phyloP scores from a whole-genome alignment of 192 early-diverging fungal species.

The Mortierella antarctica region DNA sequence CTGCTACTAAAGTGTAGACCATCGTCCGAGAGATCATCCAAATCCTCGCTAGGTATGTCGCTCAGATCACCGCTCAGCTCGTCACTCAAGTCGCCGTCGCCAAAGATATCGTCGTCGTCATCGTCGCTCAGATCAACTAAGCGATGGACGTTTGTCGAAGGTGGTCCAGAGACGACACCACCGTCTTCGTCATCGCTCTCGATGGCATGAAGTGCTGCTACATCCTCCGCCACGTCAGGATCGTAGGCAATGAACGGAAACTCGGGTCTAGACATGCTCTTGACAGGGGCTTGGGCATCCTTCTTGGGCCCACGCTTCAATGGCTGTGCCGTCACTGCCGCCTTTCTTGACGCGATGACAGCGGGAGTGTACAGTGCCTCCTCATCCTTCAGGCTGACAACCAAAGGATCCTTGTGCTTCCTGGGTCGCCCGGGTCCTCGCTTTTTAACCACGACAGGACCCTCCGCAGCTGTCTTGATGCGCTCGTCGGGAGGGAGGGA shows the following conservation, averaged over 20 bases:
- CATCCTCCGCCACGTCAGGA: slow-evolving; percentile 36
- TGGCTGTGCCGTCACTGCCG: not conserved
- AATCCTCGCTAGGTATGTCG: slow-evolving; percentile 43
- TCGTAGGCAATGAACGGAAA: slow-evolving; percentile 33
- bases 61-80: slow-evolving; percentile 50
- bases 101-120: slow-evolving; percentile 33
- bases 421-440: slow-evolving; percentile 37
- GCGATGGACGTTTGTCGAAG: too few relatives aligned
- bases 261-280: slow-evolving; percentile 3
- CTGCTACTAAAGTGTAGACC: slow-evolving; percentile 26
- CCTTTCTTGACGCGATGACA: slow-evolving; percentile 2
- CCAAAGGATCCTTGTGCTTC: slow-evolving; percentile 37
- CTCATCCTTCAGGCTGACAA: slow-evolving; percentile 44
- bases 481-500: not conserved
- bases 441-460: slow-evolving; percentile 9
- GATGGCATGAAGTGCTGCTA: slow-evolving; percentile 11
- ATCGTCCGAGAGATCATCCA: slow-evolving; percentile 45
- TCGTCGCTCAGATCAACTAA: not conserved
- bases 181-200: not conserved
- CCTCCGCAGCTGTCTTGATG: not conserved
- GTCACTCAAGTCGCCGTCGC: slow-evolving; percentile 44
- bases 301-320: slow-evolving; percentile 1
- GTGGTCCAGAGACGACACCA: not conserved
- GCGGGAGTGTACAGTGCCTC: slow-evolving; percentile 46
- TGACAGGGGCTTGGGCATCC: not conserved